phyloP scores from a whole-genome alignment of 768 basidiomycete species.

The Mycena maculata region DNA sequence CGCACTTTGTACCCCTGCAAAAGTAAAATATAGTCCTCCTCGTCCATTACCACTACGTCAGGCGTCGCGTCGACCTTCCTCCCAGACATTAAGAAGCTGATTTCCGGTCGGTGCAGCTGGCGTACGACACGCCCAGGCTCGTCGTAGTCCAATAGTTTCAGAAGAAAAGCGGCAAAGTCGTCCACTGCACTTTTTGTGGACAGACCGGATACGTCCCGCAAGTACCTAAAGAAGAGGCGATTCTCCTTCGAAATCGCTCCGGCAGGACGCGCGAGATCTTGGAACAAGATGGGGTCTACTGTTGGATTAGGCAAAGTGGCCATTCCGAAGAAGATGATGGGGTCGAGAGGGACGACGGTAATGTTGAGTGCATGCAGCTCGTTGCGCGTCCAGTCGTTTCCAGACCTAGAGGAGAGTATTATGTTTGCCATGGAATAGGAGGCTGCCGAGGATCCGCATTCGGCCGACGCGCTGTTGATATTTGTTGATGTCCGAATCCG shows the following conservation, averaged over 20 bases:
- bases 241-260: constrained; percentile 2
- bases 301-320: neutral
- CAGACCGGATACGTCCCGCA: constrained; percentile 2
- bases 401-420: constrained; percentile 40
- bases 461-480: too few species aligned
- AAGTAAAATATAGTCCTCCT: constrained; percentile 37
- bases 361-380: constrained; percentile 42
- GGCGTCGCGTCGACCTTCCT: constrained; percentile 34
- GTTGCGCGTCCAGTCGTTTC: constrained; percentile 42
- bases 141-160: constrained; percentile 38
- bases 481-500: too few species aligned
- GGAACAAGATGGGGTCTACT: constrained; percentile 6
- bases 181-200: constrained; percentile 18
- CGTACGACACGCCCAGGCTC: constrained; percentile 31
- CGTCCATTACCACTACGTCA: constrained; percentile 42
- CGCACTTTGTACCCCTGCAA: constrained; percentile 34
- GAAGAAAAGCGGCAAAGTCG: constrained; percentile 40
- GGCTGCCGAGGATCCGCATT: too few species aligned
- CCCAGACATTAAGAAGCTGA: constrained; percentile 41
- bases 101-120: constrained; percentile 30
- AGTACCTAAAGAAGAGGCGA: constrained; percentile 8
- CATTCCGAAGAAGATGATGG: constrained; percentile 19
- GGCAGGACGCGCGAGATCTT: neutral
- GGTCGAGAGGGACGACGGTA: constrained; percentile 5
- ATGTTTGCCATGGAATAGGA: constrained; percentile 35